Evolutionary conservation across 108 stramenopile species (phyloP).

Genomic region (Skeletonema grethae): DNA sequence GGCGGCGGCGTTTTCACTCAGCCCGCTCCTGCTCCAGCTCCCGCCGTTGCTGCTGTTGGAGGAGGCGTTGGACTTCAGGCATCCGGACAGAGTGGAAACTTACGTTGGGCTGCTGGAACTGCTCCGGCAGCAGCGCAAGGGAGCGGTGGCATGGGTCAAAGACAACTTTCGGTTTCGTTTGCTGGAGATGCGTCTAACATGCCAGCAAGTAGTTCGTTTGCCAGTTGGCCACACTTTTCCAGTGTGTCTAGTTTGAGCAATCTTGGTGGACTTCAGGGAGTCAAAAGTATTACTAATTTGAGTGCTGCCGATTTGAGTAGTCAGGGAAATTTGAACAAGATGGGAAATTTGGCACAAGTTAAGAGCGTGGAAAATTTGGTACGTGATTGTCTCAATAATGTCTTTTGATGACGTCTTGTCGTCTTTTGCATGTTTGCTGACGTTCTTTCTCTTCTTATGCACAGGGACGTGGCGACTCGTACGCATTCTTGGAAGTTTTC

Average conservation of each 20-base stretch:
- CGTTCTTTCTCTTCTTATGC: slow-evolving; percentile 18
- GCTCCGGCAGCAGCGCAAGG: slow-evolving; percentile 15
- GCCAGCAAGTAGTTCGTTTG: slow-evolving; percentile 66
- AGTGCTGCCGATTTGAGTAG: slow-evolving; percentile 82
- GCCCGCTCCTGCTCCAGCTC: slow-evolving; percentile 40
- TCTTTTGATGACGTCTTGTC: too few species aligned
- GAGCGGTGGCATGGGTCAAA: slow-evolving; percentile 34
- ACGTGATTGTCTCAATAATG: slow-evolving; percentile 16
- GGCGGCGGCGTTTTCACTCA: not conserved
- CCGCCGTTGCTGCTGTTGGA: slow-evolving; percentile 1
- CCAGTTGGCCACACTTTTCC: slow-evolving; percentile 86
- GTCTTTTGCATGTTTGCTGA: slow-evolving; percentile 3
- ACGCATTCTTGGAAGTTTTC: slow-evolving; percentile 93
- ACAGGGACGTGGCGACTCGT: slow-evolving; percentile 75
- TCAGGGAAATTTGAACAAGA: slow-evolving; percentile 84
- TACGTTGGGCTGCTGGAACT: slow-evolving; percentile 26
- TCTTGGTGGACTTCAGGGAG: slow-evolving; percentile 86
- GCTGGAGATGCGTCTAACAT: slow-evolving; percentile 45
- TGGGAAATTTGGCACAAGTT: slow-evolving; percentile 89
- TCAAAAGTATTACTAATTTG: slow-evolving; percentile 89
- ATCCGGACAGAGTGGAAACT: slow-evolving; percentile 24
- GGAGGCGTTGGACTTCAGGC: slow-evolving; percentile 11
- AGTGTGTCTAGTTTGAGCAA: slow-evolving; percentile 86
- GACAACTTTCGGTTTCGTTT: slow-evolving; percentile 49
- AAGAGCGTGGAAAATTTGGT: slow-evolving; percentile 89